Evolutionary conservation across 176 grass and related monocot genomes (phyloP), one percentile per base, ranked within the genome.

Genomic region (Cenchrus purpureus): DNA sequence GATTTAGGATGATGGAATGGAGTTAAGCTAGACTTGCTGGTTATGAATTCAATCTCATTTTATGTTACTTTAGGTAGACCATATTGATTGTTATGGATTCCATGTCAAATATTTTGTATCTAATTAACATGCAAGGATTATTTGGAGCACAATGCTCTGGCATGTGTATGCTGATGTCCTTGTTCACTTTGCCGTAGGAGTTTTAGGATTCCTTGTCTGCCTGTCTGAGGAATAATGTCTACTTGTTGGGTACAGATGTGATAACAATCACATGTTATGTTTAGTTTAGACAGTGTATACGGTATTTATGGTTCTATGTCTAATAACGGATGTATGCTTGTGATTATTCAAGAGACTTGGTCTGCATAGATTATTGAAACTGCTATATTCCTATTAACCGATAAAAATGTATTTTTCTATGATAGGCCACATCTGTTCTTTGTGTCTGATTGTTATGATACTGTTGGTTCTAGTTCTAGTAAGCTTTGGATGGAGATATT

Each of bases 121-220:
- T 62, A 53, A 43, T 70, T 4, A 40, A 40, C 11, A 12, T 69
- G 29, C 29, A 60, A 43, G n/a, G 71, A 44, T 17, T 81, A 25
- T 43, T 37, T 77, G 44, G 53, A 89, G 83, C 77, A 85, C 5
- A 68, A 53, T 76, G 20, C 62, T 34, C n/a, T 79, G 74, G 2
- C 31, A 32, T 32, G 6, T 45, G 34, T 79, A 9, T 63, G 6
- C 28, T 17, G 78, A 25, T 69, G 50, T 71, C 16, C 20, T 61
- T 72, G 31, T 77, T 78, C 29, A 8, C n/a, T 10, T 10, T 54
- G 71, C 58, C 52, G 12, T 83, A 83, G 29, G 53, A 56, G 15
- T 7, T 56, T 56, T 19, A 56, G 14, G 54, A 56, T 56, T 17
- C 54, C 54, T 56, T 56, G 15, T 56, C 19, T 56, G 54, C 54